Evolutionary conservation across 2,329 filamentous ascomycete genomes (phyloP), one percentile per base, ranked within the genome.

Genomic region (Neurospora sp.): DNA sequence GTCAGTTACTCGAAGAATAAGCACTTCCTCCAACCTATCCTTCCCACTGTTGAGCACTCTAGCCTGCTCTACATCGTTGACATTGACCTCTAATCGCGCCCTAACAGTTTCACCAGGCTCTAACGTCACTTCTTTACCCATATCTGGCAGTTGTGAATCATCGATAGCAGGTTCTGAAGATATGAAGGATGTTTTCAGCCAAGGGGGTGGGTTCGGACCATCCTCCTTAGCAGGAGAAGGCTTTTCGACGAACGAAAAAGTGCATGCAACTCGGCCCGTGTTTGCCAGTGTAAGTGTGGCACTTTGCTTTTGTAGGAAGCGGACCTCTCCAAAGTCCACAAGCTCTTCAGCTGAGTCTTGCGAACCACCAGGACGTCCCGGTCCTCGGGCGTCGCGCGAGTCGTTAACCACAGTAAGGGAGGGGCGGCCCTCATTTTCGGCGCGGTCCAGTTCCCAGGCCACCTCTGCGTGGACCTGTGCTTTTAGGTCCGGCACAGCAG

Each of bases 401-500:
- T 98, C 95, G 0, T 96, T 87, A 1, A 97, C 89, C 39, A 98
- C 84, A 0, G 93, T 96, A 62, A 97, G 86, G 2, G 87, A 88
- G 0, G 96, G 96, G 0, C 95, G 86, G 0, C 91, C 88, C 80
- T 98, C 95, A 72, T 98, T 98, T 78, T 98, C 95, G 1, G 90
- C 92, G 66, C 93, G 90, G 77, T 99, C 96, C 8, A 98, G 83
- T 76, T 97, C 92, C 69, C 91, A 87, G 1, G 92, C 94, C 12
- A 98, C 92, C 77, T 98, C 93, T 70, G 92, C 88, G 72, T 97
- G 91, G 0, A 98, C 84, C 72, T 88, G 90, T 1, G 92, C 88
- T 78, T 96, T 97, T 36, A 97, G 82, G 37, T 95, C 90, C 0
- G 93, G 91, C 0, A 96, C 89, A 0, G 97, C 92, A 0, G 92